Base-by-base conservation (phyloP, 2,329 filamentous ascomycete genomes). In the Beauveria sp. region DNA sequence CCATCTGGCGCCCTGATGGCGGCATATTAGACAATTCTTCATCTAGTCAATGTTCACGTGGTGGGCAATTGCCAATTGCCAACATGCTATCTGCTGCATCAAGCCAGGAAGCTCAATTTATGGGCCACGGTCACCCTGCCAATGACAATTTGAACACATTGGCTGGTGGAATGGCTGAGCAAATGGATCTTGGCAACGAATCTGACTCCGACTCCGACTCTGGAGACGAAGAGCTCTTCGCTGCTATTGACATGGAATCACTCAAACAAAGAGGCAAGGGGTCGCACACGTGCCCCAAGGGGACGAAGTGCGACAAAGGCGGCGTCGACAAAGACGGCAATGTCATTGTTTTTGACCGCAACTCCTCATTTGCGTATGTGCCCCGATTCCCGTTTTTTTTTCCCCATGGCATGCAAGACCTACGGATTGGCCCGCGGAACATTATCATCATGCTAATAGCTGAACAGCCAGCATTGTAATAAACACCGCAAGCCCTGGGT, bases 401-500 rank as follows among this genome's bases (percentile, higher is more conserved):
- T 12, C 1, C 3, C 14, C 8, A 34, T 16, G 9, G 28, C 20
- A 8, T 46, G 34, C 20, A 10, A 40, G 26, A 18, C 28, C 20
- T 6, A 28, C 43, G 14, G 45, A 16, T 22, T 18, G 40, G 55
- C 20, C 20, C 28, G 16, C 18, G 22, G 16, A 7, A 28, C 28
- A 16, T 34, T 20, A 20, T 22, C 6, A 5, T 3, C 31, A 2
- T 59, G 38, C 57, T 60, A 34, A 52, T 10, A n/a, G 12, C n/a
- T 54, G n/a, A 57, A 62, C 65, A 77, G 75, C 57, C 75, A 77
- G 66, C 75, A 77, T 64, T 74, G 74, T 62, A 76, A 77, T 67
- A 77, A 77, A 52, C 75, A 77, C 63, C 70, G 73, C 28, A 77
- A 76, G 63, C 75, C 75, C 18, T 77, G 74, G 73, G 72, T 72